These are phyloP conservation scores for Triticum monococcum DNA, from an alignment of 176 grass and related monocot species.

Conservation along the genomic window DNA sequence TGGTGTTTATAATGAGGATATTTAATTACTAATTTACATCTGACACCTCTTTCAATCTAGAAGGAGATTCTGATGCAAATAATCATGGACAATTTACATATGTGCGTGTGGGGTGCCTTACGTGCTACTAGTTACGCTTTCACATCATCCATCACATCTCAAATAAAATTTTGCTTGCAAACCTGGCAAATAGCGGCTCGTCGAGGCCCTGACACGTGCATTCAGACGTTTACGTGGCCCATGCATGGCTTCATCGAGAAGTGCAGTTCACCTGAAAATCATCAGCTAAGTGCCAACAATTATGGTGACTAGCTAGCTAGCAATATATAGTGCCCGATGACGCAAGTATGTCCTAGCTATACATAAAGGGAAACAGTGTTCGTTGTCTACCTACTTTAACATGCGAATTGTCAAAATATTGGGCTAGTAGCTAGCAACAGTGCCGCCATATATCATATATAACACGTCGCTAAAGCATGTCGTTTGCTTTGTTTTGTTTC, in stretches of 20 bases:
- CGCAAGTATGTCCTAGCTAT: background rate
- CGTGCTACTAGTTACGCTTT: background rate
- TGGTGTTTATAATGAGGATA: too few relatives aligned
- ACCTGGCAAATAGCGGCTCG: background rate
- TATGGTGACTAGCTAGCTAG: background rate
- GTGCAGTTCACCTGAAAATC: background rate
- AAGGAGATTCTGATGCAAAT: background rate
- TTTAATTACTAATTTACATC: too few relatives aligned
- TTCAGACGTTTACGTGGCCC: background rate
- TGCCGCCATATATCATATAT: too few relatives aligned
- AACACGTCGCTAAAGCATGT: background rate
- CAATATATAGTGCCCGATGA: background rate
- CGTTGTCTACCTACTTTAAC: background rate
- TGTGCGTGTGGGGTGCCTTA: background rate
- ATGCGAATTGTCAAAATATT: background rate
- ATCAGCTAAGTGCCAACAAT: background rate
- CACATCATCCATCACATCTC: background rate
- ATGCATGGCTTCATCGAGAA: conserved; percentile 5
- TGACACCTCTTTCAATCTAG: background rate
- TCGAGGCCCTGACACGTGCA: background rate
- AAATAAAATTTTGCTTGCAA: background rate
- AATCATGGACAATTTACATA: background rate
- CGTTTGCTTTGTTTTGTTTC: background rate
- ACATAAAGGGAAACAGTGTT: background rate
- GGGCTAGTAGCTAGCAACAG: too few relatives aligned